Conservation (phyloP, 495 filamentous ascomycete species). For the Ascodesmis nigricans region DNA sequence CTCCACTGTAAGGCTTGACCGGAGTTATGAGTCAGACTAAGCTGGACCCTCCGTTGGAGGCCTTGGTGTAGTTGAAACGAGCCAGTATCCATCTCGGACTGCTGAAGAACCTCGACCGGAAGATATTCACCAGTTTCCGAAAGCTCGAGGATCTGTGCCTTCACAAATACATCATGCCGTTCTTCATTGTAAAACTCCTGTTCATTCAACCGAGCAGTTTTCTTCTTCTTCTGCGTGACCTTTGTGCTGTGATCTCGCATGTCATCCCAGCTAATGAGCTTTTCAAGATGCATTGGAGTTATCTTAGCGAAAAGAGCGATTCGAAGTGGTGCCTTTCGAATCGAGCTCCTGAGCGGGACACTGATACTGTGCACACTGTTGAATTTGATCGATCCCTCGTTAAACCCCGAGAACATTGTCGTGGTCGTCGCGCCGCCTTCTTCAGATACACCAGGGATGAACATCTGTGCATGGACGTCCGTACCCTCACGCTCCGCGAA, state of each 20-base stretch:
- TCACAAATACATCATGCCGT: slow-evolving; percentile 75
- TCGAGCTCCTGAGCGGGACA: slow-evolving; percentile 60
- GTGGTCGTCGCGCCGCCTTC: slow-evolving; percentile 84
- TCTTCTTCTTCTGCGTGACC: slow-evolving; percentile 32
- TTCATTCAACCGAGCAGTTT: slow-evolving; percentile 59
- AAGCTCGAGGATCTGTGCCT: slow-evolving; percentile 71
- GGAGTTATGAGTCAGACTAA: slow-evolving; percentile 73
- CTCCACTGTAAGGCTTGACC: slow-evolving; percentile 73
- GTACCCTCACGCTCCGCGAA: slow-evolving; percentile 94
- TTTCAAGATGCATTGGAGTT: slow-evolving; percentile 85
- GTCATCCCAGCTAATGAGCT: slow-evolving; percentile 95
- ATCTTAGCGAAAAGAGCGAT: slow-evolving; percentile 89
- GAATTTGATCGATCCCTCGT: slow-evolving; percentile 84
- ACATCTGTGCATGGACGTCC: slow-evolving; percentile 87
- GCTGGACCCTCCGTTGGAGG: slow-evolving; percentile 66
- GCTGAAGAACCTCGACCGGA: slow-evolving; percentile 81
- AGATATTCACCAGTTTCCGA: slow-evolving; percentile 76
- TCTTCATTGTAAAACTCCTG: slow-evolving; percentile 82
- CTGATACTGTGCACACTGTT: slow-evolving; percentile 98
- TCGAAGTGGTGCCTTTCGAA: slow-evolving; percentile 45
- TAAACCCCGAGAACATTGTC: slow-evolving; percentile 82
- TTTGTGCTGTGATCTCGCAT: slow-evolving; percentile 56
- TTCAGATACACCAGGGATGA: slow-evolving; percentile 78
- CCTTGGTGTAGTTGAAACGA: slow-evolving; percentile 92
- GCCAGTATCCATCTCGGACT: slow-evolving; percentile 55